A percentile compares a stretch with the other conserved stretches of the same genome.
Evolutionary conservation across 1,284 basidiomycete species (phyloP).

Genomic region (Dichomitus squalens): DNA sequence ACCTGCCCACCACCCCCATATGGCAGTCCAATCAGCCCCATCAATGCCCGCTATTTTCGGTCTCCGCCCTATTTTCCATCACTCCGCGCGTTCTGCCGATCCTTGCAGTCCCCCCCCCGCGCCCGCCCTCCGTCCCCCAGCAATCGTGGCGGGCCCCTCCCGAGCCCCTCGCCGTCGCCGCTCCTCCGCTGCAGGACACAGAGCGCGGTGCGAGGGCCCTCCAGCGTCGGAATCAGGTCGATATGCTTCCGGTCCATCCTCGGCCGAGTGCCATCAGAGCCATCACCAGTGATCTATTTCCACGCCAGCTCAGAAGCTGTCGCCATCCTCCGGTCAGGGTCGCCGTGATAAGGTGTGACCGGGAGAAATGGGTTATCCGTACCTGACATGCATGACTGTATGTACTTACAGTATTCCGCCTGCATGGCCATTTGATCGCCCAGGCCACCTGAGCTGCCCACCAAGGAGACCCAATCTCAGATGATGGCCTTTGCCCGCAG

Average conservation of each 20-base stretch:
- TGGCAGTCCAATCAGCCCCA: slow-evolving; percentile 17
- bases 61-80: slow-evolving; percentile 14
- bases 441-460: background rate
- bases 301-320: background rate
- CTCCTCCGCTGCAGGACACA: background rate
- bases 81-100: slow-evolving; percentile 18
- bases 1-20: slow-evolving; percentile 9
- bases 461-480: slow-evolving; percentile 5
- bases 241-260: slow-evolving; percentile 6
- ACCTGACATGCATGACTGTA: too few relatives aligned
- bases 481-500: background rate
- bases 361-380: slow-evolving; percentile 21
- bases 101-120: background rate
- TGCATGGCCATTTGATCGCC: slow-evolving; percentile 9
- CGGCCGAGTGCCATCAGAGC: slow-evolving; percentile 18
- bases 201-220: background rate
- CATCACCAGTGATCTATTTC: slow-evolving; percentile 15
- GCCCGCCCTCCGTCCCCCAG: background rate
- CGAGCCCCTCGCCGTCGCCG: background rate
- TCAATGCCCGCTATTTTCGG: slow-evolving; percentile 2
- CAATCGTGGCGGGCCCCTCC: background rate
- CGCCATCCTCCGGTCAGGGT: slow-evolving; percentile 22
- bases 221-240: background rate
- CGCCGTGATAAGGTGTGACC: slow-evolving; percentile 28
- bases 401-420: too few relatives aligned